phyloP scores from a whole-genome alignment of 1,139 yeast species.

The Martiniozyma asiatica region DNA sequence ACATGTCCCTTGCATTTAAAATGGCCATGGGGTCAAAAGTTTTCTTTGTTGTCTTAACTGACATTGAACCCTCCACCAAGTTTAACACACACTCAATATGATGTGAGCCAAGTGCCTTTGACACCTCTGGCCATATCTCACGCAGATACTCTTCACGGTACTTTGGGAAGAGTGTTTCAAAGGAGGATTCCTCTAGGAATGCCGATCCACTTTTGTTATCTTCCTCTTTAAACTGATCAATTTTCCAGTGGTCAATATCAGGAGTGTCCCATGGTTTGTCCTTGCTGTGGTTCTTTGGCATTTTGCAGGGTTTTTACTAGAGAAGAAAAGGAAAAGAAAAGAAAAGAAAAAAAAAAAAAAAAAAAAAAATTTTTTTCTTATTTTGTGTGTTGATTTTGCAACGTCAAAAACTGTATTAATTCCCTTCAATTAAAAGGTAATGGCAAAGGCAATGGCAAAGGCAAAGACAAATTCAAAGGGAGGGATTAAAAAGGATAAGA shows the following conservation, averaged over 20 bases:
- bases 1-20: constrained; percentile 87
- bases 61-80: constrained; percentile 94
- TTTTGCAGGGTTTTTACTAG: constrained; percentile 20
- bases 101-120: constrained; percentile 60
- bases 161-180: constrained; percentile 91
- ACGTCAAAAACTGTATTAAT: no score
- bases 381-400: constrained; percentile 5
- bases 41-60: constrained; percentile 89
- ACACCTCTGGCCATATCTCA: constrained; percentile 89
- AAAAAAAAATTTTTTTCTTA: no score
- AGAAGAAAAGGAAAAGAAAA: constrained; percentile 6
- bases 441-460: no score
- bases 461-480: no score
- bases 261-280: constrained; percentile 98
- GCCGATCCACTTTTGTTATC: constrained; percentile 79
- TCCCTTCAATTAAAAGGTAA: no score
- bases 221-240: constrained; percentile 82
- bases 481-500: no score
- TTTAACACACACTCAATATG: constrained; percentile 75
- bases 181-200: constrained; percentile 88
- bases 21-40: constrained; percentile 93
- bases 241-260: constrained; percentile 88
- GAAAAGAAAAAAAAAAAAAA: constrained; percentile 13
- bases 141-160: constrained; percentile 86
- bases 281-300: constrained; percentile 87